phyloP scores from a whole-genome alignment of 176 grass and related monocot genomes.

The Avena eriantha region DNA sequence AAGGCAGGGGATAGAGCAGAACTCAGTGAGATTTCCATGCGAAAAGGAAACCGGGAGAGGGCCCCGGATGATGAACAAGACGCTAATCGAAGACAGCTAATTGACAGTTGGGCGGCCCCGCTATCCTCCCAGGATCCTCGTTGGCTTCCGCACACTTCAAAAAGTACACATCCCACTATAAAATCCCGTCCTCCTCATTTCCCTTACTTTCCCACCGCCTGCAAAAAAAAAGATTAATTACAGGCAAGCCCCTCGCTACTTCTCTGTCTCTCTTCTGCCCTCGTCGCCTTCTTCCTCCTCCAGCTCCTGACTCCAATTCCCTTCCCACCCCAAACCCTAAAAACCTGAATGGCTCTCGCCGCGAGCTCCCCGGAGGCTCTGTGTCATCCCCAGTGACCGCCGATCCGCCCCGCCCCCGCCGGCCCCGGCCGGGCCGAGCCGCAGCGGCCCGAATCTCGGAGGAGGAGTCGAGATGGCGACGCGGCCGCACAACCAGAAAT shows the following conservation, averaged over 20 bases:
- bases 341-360: slow-evolving; percentile 43
- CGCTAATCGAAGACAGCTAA: slow-evolving; percentile 63
- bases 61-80: not conserved
- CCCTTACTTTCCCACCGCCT: slow-evolving; percentile 30
- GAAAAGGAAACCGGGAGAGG: not conserved
- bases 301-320: slow-evolving; percentile 47
- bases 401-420: slow-evolving; percentile 13
- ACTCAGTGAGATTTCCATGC: not conserved
- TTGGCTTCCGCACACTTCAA: slow-evolving; percentile 48
- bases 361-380: slow-evolving; percentile 7
- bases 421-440: slow-evolving; percentile 4
- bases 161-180: slow-evolving; percentile 36
- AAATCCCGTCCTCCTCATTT: slow-evolving; percentile 27
- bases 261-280: not conserved
- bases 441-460: slow-evolving; percentile 19
- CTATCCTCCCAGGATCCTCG: slow-evolving; percentile 26
- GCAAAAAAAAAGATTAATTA: slow-evolving; percentile 25
- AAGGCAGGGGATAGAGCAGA: not conserved
- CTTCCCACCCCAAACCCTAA: slow-evolving; percentile 52
- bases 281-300: slow-evolving; percentile 38
- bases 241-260: slow-evolving; percentile 23
- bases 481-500: slow-evolving; percentile 76
- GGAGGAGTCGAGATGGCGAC: slow-evolving; percentile 59
- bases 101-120: slow-evolving; percentile 37
- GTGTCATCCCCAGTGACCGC: slow-evolving; percentile 15